phyloP scores from a whole-genome alignment of 192 early-diverging fungal genomes.

The Linderina pennispora region DNA sequence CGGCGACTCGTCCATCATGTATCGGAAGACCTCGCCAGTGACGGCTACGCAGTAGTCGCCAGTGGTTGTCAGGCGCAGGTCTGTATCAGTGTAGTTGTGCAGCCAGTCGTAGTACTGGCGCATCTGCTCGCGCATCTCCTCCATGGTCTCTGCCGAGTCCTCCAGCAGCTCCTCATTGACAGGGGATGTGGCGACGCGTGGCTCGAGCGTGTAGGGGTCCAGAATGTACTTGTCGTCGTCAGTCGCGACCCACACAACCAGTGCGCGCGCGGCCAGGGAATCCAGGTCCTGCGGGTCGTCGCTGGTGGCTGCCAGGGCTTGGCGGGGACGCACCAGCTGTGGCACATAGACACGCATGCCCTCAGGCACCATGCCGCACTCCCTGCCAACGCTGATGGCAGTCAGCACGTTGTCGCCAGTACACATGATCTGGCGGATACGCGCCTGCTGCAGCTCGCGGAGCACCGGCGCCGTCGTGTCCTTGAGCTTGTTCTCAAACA shows the following conservation, averaged over 20 bases:
- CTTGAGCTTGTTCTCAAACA: conserved; percentile 99
- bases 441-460: conserved; percentile 68
- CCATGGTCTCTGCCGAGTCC: conserved; percentile 24
- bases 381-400: conserved; percentile 87
- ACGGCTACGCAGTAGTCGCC: conserved; percentile 80
- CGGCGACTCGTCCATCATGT: conserved; percentile 76
- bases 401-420: conserved; percentile 98
- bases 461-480: conserved; percentile 75
- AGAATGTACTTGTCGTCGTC: conserved; percentile 49
- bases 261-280: conserved; percentile 25
- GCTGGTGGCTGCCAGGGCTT: conserved; percentile 10
- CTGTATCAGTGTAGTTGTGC: conserved; percentile 27
- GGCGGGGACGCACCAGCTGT: conserved; percentile 50
- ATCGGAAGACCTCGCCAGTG: conserved; percentile 94
- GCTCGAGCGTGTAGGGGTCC: conserved; percentile 51
- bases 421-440: conserved; percentile 96
- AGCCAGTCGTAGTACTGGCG: conserved; percentile 39
- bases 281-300: neutral
- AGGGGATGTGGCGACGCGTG: conserved; percentile 21
- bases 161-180: conserved; percentile 24
- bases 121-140: conserved; percentile 42
- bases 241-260: conserved; percentile 51
- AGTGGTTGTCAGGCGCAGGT: conserved; percentile 26
- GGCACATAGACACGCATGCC: conserved; percentile 74
- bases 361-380: conserved; percentile 84